Base-by-base conservation (phyloP, 2,329 filamentous ascomycete species). In the Phyllosticta citribraziliensis region DNA sequence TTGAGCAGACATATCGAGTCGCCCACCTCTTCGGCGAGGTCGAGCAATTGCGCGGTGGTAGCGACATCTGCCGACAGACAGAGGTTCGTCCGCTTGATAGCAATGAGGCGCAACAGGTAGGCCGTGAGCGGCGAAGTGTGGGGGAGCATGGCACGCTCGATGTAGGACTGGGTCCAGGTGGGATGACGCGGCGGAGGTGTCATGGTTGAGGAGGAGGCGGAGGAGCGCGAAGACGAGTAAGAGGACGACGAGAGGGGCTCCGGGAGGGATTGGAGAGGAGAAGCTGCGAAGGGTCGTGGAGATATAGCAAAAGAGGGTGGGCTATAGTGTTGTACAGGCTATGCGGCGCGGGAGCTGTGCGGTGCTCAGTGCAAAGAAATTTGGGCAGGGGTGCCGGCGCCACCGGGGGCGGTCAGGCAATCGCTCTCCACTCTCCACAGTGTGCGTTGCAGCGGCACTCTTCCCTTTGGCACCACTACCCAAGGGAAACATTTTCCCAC, bases 1-100 rank as follows among this genome's bases (percentile, higher is more conserved):
- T 85, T 83, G 60, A 86, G 74, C 27, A 85, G 71, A 65, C 81
- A 83, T 62, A 86, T 85, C 63, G 80, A 78, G 65, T 84, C 82
- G 63, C 84, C 83, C 17, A 85, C 76, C 40, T 84, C 78, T 64
- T 83, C 79, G 30, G 82, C 82, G 10, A 86, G 73, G 52, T 76
- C 74, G 19, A 86, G 70, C 19, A 86, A 76, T 65, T 82, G 76
- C 57, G 78, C 76, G 11, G 82, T 82, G 55, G 78, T 83, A 56
- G 78, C 79, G 63, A 85, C 80, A 65, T 82, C 81, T 61, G 82
- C 81, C 22, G 82, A 84, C 14, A 83, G 75, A 64, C 80, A 81
- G 40, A 81, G 74, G 63, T 81, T 81, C 3, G 78, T 78, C 61
- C 74, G 72, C 69, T 81, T 81, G 66, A 78, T 72, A 57, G 78